Evolutionary conservation across 441 rosid species (phyloP).

Genomic region (Theobroma grandiflorum): DNA sequence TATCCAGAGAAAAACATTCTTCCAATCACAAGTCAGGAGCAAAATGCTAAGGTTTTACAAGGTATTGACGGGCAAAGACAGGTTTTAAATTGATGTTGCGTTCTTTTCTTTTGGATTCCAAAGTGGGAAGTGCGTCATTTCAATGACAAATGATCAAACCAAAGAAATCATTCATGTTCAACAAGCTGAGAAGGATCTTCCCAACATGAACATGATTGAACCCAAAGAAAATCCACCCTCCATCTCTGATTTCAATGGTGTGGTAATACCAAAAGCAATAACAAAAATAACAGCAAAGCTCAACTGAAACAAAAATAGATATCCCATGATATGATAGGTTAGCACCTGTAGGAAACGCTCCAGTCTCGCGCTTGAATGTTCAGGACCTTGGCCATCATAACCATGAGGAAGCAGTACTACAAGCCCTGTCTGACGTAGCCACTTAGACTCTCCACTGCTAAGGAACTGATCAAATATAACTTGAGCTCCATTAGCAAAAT

Average conservation of each 20-base stretch:
- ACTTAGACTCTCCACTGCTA: conserved; percentile 93
- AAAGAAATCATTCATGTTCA: not conserved
- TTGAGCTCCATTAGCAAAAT: conserved; percentile 93
- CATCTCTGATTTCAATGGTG: not conserved
- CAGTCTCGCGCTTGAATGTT: conserved; percentile 94
- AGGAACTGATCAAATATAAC: conserved; percentile 95
- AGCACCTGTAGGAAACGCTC: conserved; percentile 94
- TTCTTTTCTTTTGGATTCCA: too few relatives aligned
- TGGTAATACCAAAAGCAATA: not conserved
- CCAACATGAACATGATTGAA: not conserved
- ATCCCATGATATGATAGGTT: not conserved
- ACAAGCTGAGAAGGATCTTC: not conserved
- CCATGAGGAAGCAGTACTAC: conserved; percentile 96
- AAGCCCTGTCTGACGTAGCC: conserved; percentile 94
- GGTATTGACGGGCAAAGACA: too few relatives aligned
- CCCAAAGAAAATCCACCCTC: too few relatives aligned
- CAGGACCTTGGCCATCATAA: conserved; percentile 99
- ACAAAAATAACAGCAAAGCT: not conserved
- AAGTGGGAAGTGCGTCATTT: too few relatives aligned
- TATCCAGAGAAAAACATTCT: too few relatives aligned
- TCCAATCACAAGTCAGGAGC: too few relatives aligned
- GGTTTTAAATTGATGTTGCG: too few relatives aligned
- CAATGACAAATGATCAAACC: conserved; percentile 4
- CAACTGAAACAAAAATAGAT: not conserved
- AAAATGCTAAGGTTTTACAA: too few relatives aligned